Evolutionary conservation across 345 rosid species (phyloP).

Genomic region (Litchi chinensis): DNA sequence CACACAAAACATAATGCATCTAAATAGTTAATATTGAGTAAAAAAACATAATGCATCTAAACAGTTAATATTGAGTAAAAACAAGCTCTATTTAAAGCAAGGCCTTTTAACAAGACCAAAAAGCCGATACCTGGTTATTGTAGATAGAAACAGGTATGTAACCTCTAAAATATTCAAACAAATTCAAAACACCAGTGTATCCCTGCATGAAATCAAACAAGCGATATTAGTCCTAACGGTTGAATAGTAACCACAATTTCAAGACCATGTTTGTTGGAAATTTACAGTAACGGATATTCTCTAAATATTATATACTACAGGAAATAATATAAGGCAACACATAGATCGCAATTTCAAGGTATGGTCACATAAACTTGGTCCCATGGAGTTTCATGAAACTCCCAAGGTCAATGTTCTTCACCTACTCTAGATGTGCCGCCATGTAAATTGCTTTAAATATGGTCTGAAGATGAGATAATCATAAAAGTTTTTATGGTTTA

Average conservation of each 20-base stretch:
- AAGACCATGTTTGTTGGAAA: not conserved
- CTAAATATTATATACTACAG: not conserved
- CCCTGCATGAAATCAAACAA: slow-evolving; percentile 58
- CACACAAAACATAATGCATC: not conserved
- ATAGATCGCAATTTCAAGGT: not conserved
- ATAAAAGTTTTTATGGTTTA: not conserved
- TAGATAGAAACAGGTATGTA: slow-evolving; percentile 69
- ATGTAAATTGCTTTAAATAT: not conserved
- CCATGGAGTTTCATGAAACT: not conserved
- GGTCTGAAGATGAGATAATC: not conserved
- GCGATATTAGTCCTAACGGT: not conserved
- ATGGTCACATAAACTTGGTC: not conserved
- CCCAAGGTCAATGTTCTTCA: not conserved
- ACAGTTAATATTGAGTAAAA: not conserved
- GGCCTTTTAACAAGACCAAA: slow-evolving; percentile 8
- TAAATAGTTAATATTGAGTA: not conserved
- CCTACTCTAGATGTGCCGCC: not conserved
- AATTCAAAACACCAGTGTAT: slow-evolving; percentile 77
- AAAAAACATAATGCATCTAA: not conserved
- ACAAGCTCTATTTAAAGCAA: not conserved
- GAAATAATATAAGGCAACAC: not conserved
- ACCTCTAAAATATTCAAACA: slow-evolving; percentile 60
- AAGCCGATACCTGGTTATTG: slow-evolving; percentile 73
- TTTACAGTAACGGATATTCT: not conserved
- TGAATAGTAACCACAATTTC: not conserved